Evolutionary conservation across 331 rosid species (phyloP), one percentile per base, ranked within the genome.

Genomic region (Spiraea crenata): DNA sequence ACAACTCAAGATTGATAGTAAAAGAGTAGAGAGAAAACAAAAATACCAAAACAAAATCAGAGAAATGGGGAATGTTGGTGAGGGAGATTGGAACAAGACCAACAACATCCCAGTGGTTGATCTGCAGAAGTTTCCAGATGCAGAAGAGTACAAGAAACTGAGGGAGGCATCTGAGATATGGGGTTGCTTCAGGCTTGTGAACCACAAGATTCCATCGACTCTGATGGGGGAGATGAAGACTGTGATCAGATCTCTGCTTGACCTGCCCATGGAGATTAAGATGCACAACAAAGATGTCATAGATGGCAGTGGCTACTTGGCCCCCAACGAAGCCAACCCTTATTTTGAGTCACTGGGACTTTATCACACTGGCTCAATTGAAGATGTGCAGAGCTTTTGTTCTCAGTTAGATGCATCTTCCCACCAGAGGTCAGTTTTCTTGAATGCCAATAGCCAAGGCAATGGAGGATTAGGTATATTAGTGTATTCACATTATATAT

Each of bases 151-250:
- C 40, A 34, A 69, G 59, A 89, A 81, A 16, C 80, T 89, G 55
- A 85, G 85, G 69, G 85, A 83, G 25, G 88, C 89, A 54, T 81
- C 90, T 31, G 90, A 85, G 61, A 78, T 56, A 71, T 83, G 83
- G 88, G 92, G 90, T 16, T 86, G 88, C 62, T 89, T 89, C 73
- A 86, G 96, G 63, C 42, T 86, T 39, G 63, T 82, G 9, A 86
- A 86, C 65, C 96, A 86, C 64, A 58, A 46, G 20, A 57, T 86
- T 31, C 67, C 88, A 5, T 8, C 6, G 50, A 25, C 64, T 9
- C 80, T 89, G 0, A 86, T 83, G 96, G 54, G 31, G 0, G 84
- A 86, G 52, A 89, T 89, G 90, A 86, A 83, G 67, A 45, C 0
- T 5, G 86, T 79, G 52, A 72, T 81, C 38, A 58, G 73, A 65